Evolutionary conservation across 2,329 filamentous ascomycete species (phyloP), one percentile per base, ranked within the genome.

Genomic region (Onygenales sp.): DNA sequence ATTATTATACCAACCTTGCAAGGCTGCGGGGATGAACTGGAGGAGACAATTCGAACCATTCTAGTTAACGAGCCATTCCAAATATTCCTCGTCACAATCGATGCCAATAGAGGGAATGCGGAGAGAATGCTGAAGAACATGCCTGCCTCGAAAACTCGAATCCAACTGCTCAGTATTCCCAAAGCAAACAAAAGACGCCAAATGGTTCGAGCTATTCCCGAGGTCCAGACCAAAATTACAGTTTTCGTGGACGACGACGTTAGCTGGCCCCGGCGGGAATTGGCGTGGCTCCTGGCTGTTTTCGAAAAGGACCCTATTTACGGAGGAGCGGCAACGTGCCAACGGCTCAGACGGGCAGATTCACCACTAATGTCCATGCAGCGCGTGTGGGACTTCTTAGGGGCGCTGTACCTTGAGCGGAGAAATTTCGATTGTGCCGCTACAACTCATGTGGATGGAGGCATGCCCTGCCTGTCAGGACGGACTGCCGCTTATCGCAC

Each of bases 381-480:
- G 43, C 80, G 80, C 50, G 75, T 88, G 59, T 96, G 85, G 83
- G 91, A 91, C 66, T 96, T 92, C 78, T 79, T 97, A 17, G 91
- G 91, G 5, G 88, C 90, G 21, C 84, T 91, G 50, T 97, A 97
- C 70, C 86, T 97, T 58, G 88, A 95, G 70, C 83, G 92, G 55
- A 85, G 92, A 57, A 97, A 96, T 72, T 97, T 96, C 68, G 92
- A 97, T 71, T 95, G 94, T 66, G 94, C 91, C 47, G 91, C 92
- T 35, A 96, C 91, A 52, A 92, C 94, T 69, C 88, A 92, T 72
- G 86, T 96, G 50, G 92, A 97, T 67, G 92, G 92, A 55, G 92
- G 92, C 42, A 86, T 94, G n/a, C 94, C 92, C 9, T 97, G 92
- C 75, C 89, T 97, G 77, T 96, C 92, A 46, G 92, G 92, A 54